phyloP scores from a whole-genome alignment of 1,139 yeast genomes.

The Candida sp. region DNA sequence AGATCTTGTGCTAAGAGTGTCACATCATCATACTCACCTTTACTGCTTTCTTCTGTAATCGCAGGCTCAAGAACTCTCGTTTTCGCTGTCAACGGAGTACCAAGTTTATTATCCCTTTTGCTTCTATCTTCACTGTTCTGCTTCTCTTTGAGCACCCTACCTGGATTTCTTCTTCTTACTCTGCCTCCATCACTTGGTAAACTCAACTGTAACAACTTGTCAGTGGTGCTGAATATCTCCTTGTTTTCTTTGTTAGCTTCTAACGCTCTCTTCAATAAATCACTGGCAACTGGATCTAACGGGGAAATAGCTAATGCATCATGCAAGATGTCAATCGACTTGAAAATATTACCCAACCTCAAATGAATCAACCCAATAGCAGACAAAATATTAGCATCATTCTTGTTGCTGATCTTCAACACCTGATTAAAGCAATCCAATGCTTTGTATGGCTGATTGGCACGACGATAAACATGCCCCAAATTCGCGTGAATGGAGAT shows the following conservation, averaged over 20 bases:
- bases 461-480: slow-evolving; percentile 87
- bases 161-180: slow-evolving; percentile 4
- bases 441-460: slow-evolving; percentile 67
- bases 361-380: slow-evolving; percentile 86
- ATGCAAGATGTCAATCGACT: slow-evolving; percentile 80
- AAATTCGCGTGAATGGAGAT: slow-evolving; percentile 85
- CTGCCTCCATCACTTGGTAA: slow-evolving; percentile 17
- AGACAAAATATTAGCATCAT: slow-evolving; percentile 76
- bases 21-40: slow-evolving; percentile 23
- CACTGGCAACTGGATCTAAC: slow-evolving; percentile 84
- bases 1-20: slow-evolving; percentile 43
- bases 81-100: slow-evolving; percentile 25
- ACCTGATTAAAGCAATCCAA: slow-evolving; percentile 80
- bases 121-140: not conserved
- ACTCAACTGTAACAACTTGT: slow-evolving; percentile 21
- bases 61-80: slow-evolving; percentile 10
- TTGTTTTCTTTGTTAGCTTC: slow-evolving; percentile 57
- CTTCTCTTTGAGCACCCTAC: not conserved
- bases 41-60: not conserved
- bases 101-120: slow-evolving; percentile 13
- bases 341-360: slow-evolving; percentile 63
- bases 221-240: slow-evolving; percentile 26
- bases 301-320: slow-evolving; percentile 83
- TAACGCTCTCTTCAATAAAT: slow-evolving; percentile 78
- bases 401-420: slow-evolving; percentile 63